A percentile compares a stretch with the other conserved stretches of the same genome.
Conservation (phyloP, 345 rosid species). For the Aquilaria yunnanensis region DNA sequence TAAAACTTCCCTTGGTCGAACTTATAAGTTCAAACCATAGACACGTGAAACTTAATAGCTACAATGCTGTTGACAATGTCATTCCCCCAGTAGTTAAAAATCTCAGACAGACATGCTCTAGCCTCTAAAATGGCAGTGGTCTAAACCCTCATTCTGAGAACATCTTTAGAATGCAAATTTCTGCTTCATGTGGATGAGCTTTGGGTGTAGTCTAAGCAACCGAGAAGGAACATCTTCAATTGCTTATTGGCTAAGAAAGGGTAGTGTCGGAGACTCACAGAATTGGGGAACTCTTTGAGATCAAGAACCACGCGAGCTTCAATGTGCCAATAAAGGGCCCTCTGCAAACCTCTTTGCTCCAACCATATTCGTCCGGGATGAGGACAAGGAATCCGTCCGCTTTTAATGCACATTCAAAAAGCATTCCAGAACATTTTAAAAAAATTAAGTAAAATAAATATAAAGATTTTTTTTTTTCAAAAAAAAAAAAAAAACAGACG, state of each 20-base stretch:
- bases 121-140: no score
- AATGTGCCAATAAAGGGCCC: slow-evolving; percentile 94
- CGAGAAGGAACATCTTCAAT: no score
- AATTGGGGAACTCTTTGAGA: slow-evolving; percentile 62
- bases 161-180: no score
- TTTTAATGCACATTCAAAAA: slow-evolving; percentile 15
- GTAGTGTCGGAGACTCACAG: slow-evolving; percentile 39
- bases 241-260: not conserved
- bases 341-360: slow-evolving; percentile 94
- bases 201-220: no score
- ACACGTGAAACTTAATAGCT: no score
- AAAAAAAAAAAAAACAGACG: not conserved
- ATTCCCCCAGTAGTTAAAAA: no score
- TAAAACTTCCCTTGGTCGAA: no score
- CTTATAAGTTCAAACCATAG: no score
- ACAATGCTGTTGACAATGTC: no score
- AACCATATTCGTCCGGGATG: slow-evolving; percentile 95
- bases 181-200: no score
- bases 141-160: no score
- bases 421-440: not conserved
- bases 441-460: not conserved
- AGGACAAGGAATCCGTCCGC: slow-evolving; percentile 91
- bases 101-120: no score
- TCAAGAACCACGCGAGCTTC: slow-evolving; percentile 97
- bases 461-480: not conserved